Evolutionary conservation across 2,329 filamentous ascomycete species (phyloP), one percentile per base, ranked within the genome.

Genomic region (Fusarium aywerte): DNA sequence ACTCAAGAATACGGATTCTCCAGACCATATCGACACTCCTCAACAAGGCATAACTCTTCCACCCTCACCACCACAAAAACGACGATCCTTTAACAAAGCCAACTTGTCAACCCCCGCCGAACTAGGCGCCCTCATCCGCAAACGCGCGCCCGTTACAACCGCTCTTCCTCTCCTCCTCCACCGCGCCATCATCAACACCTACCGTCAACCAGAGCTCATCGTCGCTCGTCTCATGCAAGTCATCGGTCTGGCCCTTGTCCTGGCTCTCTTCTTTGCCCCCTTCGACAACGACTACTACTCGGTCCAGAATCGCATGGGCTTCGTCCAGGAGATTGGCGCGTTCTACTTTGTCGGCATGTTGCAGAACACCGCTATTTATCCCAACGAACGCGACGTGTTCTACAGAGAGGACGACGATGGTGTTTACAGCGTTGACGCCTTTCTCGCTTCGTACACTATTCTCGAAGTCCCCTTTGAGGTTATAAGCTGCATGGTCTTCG

Each of bases 341-440:
- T 86, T 92, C 33, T 91, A 91, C 76, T 91, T 91, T 69, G 86
- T 92, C 3, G 91, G 91, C 27, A 92, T 93, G 90, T 82, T 93
- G 13, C 90, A 93, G 75, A 93, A 93, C 71, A 89, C 93, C 5
- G 89, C 90, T 4, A 83, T 92, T 9, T 93, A 93, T 72, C 91
- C 91, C 0, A 80, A 80, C 38, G 91, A 93, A 73, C 84, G 90
- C 5, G 90, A 92, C 57, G 90, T 93, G 1, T 93, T 93, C 75
- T 92, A 93, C 73, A 85, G 89, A 67, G 91, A 94, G 77, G 86
- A 91, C 69, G 89, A 90, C 62, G 91, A 94, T 75, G 85, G 86
- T 8, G 88, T 90, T 3, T 94, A 94, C 73, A 83, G 87, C 5
- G 85, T 90, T 2, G 88, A 91, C 67, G 87, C 89, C 0, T 93